These are phyloP conservation scores for Elongisporangium prolatum DNA, from an alignment of 352 stramenopile species.

Conservation along the genomic window DNA sequence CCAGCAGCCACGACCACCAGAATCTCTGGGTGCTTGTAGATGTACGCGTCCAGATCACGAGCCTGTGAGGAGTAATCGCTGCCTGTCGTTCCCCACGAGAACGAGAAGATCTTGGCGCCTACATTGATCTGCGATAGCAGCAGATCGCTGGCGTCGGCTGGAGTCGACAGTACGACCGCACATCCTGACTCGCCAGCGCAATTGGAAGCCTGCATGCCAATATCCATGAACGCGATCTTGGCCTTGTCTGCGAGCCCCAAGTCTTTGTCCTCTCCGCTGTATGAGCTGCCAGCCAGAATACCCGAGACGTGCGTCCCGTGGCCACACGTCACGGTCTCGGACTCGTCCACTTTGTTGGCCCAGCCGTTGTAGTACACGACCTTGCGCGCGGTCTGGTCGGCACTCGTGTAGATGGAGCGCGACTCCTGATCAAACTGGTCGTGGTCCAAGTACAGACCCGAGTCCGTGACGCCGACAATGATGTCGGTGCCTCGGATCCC, in stretches of 20 bases:
- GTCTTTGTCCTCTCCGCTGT: slow-evolving; percentile 41
- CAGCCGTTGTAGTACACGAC: slow-evolving; percentile 79
- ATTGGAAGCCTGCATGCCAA: slow-evolving; percentile 47
- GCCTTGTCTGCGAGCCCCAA: slow-evolving; percentile 70
- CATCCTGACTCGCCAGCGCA: slow-evolving; percentile 51
- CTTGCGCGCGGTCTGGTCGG: slow-evolving; percentile 48
- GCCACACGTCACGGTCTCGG: slow-evolving; percentile 62
- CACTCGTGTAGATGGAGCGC: slow-evolving; percentile 37
- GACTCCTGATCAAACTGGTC: slow-evolving; percentile 77
- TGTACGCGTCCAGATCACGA: slow-evolving; percentile 71
- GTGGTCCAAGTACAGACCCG: slow-evolving; percentile 75
- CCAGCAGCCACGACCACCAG: slow-evolving; percentile 86
- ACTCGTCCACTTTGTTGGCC: slow-evolving; percentile 62
- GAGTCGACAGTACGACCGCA: slow-evolving; percentile 51
- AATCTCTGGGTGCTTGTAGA: slow-evolving; percentile 82
- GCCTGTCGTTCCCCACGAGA: slow-evolving; percentile 75
- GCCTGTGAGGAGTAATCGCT: slow-evolving; percentile 78
- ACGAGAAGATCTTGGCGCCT: slow-evolving; percentile 78
- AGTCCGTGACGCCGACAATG: slow-evolving; percentile 79
- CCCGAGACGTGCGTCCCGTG: slow-evolving; percentile 89
- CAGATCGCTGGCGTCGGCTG: slow-evolving; percentile 51
- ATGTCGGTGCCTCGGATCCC: slow-evolving; percentile 70
- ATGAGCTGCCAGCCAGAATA: slow-evolving; percentile 72
- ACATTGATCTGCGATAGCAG: slow-evolving; percentile 66
- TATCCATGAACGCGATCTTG: slow-evolving; percentile 91